These are phyloP conservation scores for Blastomyces gilchristii DNA, from an alignment of 2,329 filamentous ascomycete species.

Conservation along the genomic window DNA sequence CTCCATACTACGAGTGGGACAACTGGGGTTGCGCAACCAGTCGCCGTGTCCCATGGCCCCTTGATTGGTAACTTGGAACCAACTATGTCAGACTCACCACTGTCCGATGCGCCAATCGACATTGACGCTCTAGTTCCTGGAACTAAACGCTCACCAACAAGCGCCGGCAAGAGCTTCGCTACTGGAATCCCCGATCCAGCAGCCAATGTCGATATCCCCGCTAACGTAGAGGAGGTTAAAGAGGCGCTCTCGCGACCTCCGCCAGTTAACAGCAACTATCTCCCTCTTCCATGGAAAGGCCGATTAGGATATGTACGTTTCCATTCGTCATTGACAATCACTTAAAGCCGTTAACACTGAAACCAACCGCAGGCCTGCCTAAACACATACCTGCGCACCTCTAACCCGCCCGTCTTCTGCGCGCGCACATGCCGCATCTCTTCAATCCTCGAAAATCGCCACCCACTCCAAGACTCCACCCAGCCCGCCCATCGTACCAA, in stretches of 20 bases:
- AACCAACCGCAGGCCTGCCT: constrained; percentile 57
- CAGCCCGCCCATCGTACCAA: constrained; percentile 73
- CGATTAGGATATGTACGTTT: constrained; percentile 70
- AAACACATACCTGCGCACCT: constrained; percentile 77
- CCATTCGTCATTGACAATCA: background rate
- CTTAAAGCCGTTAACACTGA: constrained; percentile 18
- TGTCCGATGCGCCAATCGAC: constrained; percentile 3
- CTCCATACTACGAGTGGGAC: background rate
- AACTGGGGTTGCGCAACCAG: background rate
- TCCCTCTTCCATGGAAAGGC: constrained; percentile 85
- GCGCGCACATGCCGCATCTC: constrained; percentile 85
- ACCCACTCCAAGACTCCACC: constrained; percentile 65
- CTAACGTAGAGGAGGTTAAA: constrained; percentile 48
- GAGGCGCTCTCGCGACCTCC: constrained; percentile 55
- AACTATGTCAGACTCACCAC: background rate
- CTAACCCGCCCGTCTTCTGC: constrained; percentile 76
- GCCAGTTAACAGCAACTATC: constrained; percentile 68
- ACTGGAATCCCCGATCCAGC: constrained; percentile 39
- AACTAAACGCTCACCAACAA: background rate
- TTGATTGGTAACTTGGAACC: background rate
- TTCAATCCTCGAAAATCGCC: constrained; percentile 79
- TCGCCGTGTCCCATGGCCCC: background rate
- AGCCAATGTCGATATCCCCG: constrained; percentile 42
- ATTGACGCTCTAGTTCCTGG: background rate
- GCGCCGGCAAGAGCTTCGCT: constrained; percentile 5